phyloP scores from a whole-genome alignment of 208 protist species.

The Jaenimonas drosophilae region DNA sequence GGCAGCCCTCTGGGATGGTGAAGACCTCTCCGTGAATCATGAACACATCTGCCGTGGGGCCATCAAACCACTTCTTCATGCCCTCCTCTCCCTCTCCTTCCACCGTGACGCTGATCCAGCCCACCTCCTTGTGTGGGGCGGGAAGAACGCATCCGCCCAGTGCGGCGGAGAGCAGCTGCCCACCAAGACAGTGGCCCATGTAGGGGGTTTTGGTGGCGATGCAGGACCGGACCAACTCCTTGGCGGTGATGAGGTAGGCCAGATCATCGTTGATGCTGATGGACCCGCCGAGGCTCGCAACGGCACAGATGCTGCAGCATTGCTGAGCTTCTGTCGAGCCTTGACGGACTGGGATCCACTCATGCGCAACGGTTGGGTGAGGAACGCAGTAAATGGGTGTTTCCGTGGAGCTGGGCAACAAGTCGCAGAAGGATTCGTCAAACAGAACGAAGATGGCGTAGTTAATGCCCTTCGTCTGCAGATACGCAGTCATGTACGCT shows the following conservation, averaged over 20 bases:
- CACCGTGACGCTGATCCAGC: conserved; percentile 8
- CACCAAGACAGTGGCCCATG: conserved; percentile 19
- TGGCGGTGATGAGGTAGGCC: conserved; percentile 8
- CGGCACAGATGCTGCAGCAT: conserved; percentile 9
- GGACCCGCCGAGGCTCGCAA: conserved; percentile 14
- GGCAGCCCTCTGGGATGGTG: conserved; percentile 11
- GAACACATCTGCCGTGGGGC: conserved; percentile 10
- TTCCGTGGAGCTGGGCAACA: conserved; percentile 5
- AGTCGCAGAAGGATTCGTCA: conserved; percentile 2
- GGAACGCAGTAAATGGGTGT: conserved; percentile 5
- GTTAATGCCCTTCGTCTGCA: conserved; percentile 9
- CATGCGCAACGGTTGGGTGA: neutral
- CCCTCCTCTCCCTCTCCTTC: conserved; percentile 2
- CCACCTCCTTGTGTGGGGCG: conserved; percentile 10
- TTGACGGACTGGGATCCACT: neutral
- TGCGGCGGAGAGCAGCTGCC: conserved; percentile 9
- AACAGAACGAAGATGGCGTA: conserved; percentile 12
- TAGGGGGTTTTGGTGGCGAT: conserved; percentile 9
- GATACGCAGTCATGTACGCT: conserved; percentile 12
- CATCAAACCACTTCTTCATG: conserved; percentile 19
- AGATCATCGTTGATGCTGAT: conserved; percentile 21
- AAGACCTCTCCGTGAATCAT: conserved; percentile 19
- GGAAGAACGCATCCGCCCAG: conserved; percentile 11
- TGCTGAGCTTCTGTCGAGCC: conserved; percentile 2
- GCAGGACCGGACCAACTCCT: conserved; percentile 10